These are phyloP conservation scores for Ophiostoma tasmaniense DNA, from an alignment of 2,329 filamentous ascomycete genomes.

Conservation along the genomic window DNA sequence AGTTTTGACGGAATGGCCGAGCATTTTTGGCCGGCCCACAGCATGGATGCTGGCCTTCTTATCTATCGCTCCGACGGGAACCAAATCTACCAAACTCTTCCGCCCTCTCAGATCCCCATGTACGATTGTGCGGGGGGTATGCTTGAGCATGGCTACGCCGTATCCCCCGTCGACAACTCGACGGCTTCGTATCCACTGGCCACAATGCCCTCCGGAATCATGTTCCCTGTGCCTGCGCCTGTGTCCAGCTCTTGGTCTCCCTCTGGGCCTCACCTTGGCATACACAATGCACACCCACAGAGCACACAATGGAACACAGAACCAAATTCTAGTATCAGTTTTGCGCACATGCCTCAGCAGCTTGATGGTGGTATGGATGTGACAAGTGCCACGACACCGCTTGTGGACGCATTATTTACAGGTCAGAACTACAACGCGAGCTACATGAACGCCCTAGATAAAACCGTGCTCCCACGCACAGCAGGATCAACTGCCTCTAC, in stretches of 20 bases:
- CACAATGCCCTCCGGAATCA: neutral
- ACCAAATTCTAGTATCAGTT: neutral
- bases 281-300: neutral
- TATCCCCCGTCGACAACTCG: neutral
- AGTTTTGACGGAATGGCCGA: slow-evolving; percentile 15
- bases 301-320: neutral
- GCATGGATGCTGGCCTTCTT: slow-evolving; percentile 9
- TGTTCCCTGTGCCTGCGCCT: neutral
- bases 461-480: neutral
- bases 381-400: neutral
- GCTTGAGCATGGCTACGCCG: neutral
- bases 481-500: neutral
- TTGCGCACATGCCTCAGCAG: neutral
- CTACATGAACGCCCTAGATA: neutral
- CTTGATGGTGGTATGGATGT: neutral
- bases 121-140: neutral
- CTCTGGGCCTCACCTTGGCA: neutral
- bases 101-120: slow-evolving; percentile 2
- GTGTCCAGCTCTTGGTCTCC: neutral
- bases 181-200: neutral
- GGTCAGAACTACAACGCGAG: neutral
- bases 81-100: slow-evolving; percentile 8
- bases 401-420: neutral
- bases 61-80: slow-evolving; percentile 12
- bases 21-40: slow-evolving; percentile 12